phyloP scores from a whole-genome alignment of 1,139 yeast genomes.

The Suhomyces taliae region DNA sequence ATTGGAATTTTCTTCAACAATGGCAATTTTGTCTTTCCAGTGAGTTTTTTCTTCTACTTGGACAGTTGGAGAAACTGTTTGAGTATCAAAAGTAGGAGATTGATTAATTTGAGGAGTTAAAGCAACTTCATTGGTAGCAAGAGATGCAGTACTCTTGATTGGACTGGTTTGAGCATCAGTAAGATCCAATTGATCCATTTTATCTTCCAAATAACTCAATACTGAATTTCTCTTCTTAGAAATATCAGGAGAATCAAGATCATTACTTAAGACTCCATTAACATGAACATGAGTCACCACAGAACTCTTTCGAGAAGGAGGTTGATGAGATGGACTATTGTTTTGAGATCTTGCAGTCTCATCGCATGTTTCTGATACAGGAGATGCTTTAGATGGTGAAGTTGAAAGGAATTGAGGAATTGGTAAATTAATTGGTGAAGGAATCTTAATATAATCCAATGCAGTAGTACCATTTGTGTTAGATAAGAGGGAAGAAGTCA shows the following conservation, averaged over 20 bases:
- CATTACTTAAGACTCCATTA: slow-evolving; percentile 46
- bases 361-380: slow-evolving; percentile 18
- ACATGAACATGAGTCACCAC: slow-evolving; percentile 50
- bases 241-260: slow-evolving; percentile 21
- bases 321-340: slow-evolving; percentile 12
- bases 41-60: slow-evolving; percentile 7
- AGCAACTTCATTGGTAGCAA: slow-evolving; percentile 12
- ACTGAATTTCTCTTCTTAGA: slow-evolving; percentile 44
- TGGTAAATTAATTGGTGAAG: slow-evolving; percentile 32
- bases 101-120: slow-evolving; percentile 34
- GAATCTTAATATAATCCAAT: slow-evolving; percentile 34
- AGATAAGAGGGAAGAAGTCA: slow-evolving; percentile 36
- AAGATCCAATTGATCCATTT: slow-evolving; percentile 45
- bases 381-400: slow-evolving; percentile 36
- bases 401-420: slow-evolving; percentile 38
- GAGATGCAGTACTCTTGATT: slow-evolving; percentile 11
- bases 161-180: slow-evolving; percentile 29
- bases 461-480: slow-evolving; percentile 22
- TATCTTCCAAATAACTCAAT: slow-evolving; percentile 47
- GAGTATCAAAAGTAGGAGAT: slow-evolving; percentile 28
- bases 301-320: slow-evolving; percentile 40
- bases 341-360: slow-evolving; percentile 11
- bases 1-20: slow-evolving; percentile 5
- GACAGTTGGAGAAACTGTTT: slow-evolving; percentile 16
- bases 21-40: slow-evolving; percentile 7